A percentile compares a stretch with the other conserved stretches of the same genome.
Evolutionary conservation across 306 rosid species (phyloP).

Genomic region (Inga leiocalycina): DNA sequence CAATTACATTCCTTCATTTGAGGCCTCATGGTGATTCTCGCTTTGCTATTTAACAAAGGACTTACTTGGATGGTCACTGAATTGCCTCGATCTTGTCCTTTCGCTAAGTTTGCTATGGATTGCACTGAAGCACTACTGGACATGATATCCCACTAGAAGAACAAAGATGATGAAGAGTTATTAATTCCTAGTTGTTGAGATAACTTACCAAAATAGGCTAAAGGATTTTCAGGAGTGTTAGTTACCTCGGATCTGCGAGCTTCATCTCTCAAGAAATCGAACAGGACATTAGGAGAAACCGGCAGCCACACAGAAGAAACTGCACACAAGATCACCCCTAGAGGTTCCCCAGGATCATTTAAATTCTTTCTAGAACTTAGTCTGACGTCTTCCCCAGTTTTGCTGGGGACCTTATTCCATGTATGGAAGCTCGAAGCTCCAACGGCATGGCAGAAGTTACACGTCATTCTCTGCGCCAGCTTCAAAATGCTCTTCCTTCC

Average conservation of each 20-base stretch:
- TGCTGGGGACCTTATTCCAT: constrained; percentile 76
- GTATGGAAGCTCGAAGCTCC: constrained; percentile 89
- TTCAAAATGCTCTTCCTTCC: constrained; percentile 95
- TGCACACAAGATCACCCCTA: constrained; percentile 84
- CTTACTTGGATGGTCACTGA: constrained; percentile 85
- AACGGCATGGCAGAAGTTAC: constrained; percentile 74
- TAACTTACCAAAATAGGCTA: neutral
- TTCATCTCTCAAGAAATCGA: constrained; percentile 86
- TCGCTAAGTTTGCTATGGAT: constrained; percentile 77
- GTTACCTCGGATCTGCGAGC: constrained; percentile 70
- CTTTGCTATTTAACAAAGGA: neutral
- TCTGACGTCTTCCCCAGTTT: constrained; percentile 90
- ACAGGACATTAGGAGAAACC: constrained; percentile 57
- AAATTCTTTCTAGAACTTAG: constrained; percentile 86
- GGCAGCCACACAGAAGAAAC: constrained; percentile 97
- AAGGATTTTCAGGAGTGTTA: constrained; percentile 31
- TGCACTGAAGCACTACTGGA: constrained; percentile 73
- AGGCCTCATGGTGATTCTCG: no score
- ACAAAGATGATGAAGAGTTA: constrained; percentile 14
- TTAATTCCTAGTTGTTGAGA: neutral
- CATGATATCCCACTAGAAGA: constrained; percentile 88
- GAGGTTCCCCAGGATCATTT: constrained; percentile 94
- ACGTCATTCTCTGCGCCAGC: constrained; percentile 92
- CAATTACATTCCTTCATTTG: no score
- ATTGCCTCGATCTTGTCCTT: constrained; percentile 98